Percentiles rank a stretch among this genome's conserved stretches.
Evolutionary conservation across 2,329 filamentous ascomycete species (phyloP).

Genomic region (Botryotinia calthae): DNA sequence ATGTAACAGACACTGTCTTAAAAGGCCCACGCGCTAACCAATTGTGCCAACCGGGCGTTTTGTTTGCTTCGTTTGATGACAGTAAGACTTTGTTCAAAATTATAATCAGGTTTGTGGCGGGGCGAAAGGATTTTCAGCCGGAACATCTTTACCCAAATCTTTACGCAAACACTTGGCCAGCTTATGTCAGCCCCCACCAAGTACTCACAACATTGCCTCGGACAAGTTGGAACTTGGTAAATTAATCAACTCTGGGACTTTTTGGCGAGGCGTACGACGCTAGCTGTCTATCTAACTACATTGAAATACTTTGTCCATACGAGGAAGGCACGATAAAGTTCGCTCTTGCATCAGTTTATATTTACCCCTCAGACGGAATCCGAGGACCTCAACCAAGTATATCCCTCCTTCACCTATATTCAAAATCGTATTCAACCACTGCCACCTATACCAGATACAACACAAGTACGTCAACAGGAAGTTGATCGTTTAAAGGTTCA

Average conservation of each 20-base stretch:
- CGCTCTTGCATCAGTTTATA: neutral
- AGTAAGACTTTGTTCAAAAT: rapidly evolving
- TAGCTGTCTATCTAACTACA: neutral
- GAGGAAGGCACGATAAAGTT: neutral
- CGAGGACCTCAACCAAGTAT: neutral
- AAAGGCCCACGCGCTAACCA: slow-evolving; percentile 30
- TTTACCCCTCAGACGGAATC: neutral
- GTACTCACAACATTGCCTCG: neutral
- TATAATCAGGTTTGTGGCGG: neutral
- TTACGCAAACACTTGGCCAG: neutral
- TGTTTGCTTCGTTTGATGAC: neutral
- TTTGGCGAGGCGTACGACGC: neutral
- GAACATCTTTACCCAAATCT: neutral
- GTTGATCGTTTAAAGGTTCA: neutral
- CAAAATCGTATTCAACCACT: neutral
- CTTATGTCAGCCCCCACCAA: slow-evolving; percentile 1
- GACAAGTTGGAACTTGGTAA: neutral
- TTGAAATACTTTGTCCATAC: neutral
- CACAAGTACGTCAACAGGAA: neutral
- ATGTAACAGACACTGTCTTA: neutral
- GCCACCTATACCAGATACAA: neutral
- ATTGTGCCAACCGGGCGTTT: slow-evolving; percentile 22
- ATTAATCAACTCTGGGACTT: neutral
- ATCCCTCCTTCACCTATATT: neutral
- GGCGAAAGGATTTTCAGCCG: neutral